These are phyloP conservation scores for Pseudogymnoascus sp. DNA, from an alignment of 2,329 filamentous ascomycete species.

Conservation along the genomic window DNA sequence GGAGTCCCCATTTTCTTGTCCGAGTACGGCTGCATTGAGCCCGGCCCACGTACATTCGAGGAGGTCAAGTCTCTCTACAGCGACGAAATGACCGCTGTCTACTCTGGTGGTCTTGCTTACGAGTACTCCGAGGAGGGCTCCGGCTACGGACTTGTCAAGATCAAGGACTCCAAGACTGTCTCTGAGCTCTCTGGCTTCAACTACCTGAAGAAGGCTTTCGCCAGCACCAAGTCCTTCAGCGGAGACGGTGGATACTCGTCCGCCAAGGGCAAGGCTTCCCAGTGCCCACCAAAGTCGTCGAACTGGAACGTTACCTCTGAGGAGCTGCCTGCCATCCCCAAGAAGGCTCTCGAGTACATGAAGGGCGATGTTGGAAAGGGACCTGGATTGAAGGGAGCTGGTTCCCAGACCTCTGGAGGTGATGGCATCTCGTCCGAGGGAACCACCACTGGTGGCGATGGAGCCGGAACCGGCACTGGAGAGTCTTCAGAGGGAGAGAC, in stretches of 20 bases:
- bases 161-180: slow-evolving; percentile 59
- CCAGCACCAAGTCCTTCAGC: background rate
- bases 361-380: background rate
- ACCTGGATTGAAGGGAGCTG: background rate
- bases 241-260: background rate
- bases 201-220: background rate
- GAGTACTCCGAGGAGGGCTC: slow-evolving; percentile 95
- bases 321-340: background rate
- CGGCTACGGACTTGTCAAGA: slow-evolving; percentile 70
- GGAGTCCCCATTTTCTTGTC: slow-evolving; percentile 96
- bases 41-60: slow-evolving; percentile 64
- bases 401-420: background rate
- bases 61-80: slow-evolving; percentile 80
- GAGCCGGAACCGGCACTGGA: background rate
- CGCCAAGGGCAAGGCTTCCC: background rate
- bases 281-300: background rate
- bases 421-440: background rate
- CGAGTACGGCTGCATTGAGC: slow-evolving; percentile 91
- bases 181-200: background rate
- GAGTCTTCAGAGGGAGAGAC: background rate
- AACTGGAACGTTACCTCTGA: background rate
- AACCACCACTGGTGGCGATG: background rate
- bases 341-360: slow-evolving; percentile 1
- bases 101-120: slow-evolving; percentile 96
- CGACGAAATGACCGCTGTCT: slow-evolving; percentile 72